phyloP scores from a whole-genome alignment of 257 asterid genomes.

The Ajuga chamaepitys region DNA sequence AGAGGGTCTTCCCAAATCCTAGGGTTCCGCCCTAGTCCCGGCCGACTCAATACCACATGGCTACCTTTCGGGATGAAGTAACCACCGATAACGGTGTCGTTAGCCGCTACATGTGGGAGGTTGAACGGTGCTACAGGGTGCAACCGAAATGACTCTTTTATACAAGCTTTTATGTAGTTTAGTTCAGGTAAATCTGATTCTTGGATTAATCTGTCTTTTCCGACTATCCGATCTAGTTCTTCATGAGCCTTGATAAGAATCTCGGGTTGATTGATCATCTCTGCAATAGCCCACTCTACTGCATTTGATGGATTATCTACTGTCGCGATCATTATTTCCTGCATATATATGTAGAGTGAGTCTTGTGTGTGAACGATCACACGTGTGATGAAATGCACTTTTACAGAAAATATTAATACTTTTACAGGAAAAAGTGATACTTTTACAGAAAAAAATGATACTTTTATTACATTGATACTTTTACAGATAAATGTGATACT shows the following conservation, averaged over 20 bases:
- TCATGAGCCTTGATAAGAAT: not conserved
- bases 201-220: conserved; percentile 14
- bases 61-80: conserved; percentile 34
- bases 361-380: too few species aligned
- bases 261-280: conserved; percentile 16
- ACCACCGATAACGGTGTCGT: conserved; percentile 16
- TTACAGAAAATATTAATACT: too few species aligned
- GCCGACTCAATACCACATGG: conserved; percentile 20
- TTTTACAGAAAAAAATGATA: too few species aligned
- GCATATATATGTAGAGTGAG: too few species aligned
- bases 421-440: too few species aligned
- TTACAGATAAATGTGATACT: too few species aligned
- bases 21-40: conserved; percentile 30
- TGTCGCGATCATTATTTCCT: not conserved
- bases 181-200: conserved; percentile 1
- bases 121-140: conserved; percentile 24
- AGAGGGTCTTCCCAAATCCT: conserved; percentile 26
- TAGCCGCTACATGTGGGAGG: conserved; percentile 18
- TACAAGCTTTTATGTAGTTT: conserved; percentile 13
- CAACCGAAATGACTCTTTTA: conserved; percentile 19
- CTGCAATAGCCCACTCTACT: conserved; percentile 18
- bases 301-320: not conserved
- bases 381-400: too few species aligned
- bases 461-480: too few species aligned
- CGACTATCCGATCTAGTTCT: conserved; percentile 18